These are phyloP conservation scores for Nannochloris sp. DNA, from an alignment of 139 green algal species.

Conservation along the genomic window DNA sequence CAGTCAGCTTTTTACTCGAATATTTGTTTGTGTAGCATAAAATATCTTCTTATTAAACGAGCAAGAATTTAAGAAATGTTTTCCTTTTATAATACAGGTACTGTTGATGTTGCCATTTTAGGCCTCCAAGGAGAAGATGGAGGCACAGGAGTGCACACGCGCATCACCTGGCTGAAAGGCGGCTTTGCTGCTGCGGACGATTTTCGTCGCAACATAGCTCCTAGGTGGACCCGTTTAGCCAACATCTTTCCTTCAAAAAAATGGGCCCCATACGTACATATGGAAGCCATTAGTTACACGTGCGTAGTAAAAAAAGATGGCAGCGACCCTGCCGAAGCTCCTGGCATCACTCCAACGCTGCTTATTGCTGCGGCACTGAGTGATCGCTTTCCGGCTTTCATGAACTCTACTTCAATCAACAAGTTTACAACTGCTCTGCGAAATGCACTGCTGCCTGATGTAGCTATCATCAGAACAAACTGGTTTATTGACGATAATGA, in stretches of 20 bases:
- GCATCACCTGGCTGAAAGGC: neutral
- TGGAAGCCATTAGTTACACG: neutral
- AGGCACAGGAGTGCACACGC: neutral
- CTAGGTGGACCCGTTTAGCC: neutral
- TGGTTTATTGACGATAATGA: constrained; percentile 1
- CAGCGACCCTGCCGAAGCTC: neutral
- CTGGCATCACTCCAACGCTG: neutral
- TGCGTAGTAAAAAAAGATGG: neutral
- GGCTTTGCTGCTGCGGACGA: neutral
- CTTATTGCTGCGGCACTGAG: neutral
- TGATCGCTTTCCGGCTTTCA: neutral
- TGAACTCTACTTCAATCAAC: neutral
- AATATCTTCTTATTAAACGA: no score
- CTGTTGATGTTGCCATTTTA: neutral
- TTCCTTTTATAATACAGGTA: no score
- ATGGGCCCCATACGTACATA: neutral
- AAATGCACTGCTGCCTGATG: neutral
- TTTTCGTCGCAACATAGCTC: neutral
- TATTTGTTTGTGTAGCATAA: no score
- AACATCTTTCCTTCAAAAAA: neutral
- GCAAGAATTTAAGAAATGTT: no score
- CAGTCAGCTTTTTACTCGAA: no score
- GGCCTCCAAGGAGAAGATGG: neutral
- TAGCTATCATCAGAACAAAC: neutral
- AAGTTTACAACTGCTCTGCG: neutral